A percentile compares a stretch with the other conserved stretches of the same genome.
These are phyloP conservation scores for Microbotryomycetes sp. DNA, from an alignment of 1,284 basidiomycete genomes.

Conservation along the genomic window DNA sequence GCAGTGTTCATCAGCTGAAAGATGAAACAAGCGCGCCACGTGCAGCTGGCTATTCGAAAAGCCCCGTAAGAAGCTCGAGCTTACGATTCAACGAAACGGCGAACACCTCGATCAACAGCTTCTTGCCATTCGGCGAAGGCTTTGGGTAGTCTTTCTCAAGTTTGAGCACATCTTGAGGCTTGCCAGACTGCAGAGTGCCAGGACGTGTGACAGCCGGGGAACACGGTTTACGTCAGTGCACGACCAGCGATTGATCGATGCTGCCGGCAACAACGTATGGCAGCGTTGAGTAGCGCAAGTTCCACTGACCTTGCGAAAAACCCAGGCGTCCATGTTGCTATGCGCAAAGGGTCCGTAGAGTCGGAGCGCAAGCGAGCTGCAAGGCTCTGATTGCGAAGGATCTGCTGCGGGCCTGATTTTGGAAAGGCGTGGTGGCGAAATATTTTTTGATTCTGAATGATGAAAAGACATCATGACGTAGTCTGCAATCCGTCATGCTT, in stretches of 20 bases:
- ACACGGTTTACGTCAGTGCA: too few relatives aligned
- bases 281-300: not conserved
- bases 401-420: too few relatives aligned
- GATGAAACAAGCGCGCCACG: too few relatives aligned
- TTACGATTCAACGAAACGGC: conserved; percentile 25
- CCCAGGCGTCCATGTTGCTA: conserved; percentile 28
- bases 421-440: too few relatives aligned
- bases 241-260: not conserved
- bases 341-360: too few relatives aligned
- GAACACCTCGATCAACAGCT: conserved; percentile 20
- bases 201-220: not conserved
- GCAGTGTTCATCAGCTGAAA: not conserved
- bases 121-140: conserved; percentile 4
- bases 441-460: too few relatives aligned
- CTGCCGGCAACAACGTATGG: not conserved
- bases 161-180: conserved; percentile 19
- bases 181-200: conserved; percentile 10
- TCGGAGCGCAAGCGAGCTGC: too few relatives aligned
- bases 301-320: conserved; percentile 3
- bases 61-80: not conserved
- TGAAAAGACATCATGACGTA: too few relatives aligned
- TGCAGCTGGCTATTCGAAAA: not conserved
- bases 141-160: conserved; percentile 27
- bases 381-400: too few relatives aligned
- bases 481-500: too few relatives aligned